phyloP scores from a whole-genome alignment of 2,329 filamentous ascomycete species.

The Talaromyces verruculosus region DNA sequence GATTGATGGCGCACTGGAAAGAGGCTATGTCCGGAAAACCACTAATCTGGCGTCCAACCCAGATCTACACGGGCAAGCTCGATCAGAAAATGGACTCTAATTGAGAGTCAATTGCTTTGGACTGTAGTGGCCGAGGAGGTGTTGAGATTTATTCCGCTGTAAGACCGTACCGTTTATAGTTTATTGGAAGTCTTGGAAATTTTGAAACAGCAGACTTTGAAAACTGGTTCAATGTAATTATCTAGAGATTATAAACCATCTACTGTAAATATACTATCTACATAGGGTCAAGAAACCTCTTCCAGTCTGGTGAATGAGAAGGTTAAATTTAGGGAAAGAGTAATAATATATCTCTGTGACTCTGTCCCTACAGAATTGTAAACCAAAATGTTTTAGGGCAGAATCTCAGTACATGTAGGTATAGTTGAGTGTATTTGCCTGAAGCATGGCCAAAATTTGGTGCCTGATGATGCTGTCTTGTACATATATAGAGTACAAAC shows the following conservation, averaged over 20 bases:
- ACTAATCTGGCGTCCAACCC: slow-evolving; percentile 6
- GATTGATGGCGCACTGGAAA: slow-evolving; percentile 9
- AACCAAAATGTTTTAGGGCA: background rate
- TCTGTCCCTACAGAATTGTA: too few relatives aligned
- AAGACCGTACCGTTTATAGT: background rate
- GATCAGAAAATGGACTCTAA: background rate
- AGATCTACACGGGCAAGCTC: slow-evolving; percentile 7
- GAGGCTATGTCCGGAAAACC: slow-evolving; percentile 10
- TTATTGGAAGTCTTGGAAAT: background rate
- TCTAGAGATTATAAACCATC: too few relatives aligned
- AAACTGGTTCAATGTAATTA: background rate
- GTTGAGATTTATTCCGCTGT: background rate
- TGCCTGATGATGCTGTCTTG: background rate
- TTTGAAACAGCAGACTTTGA: background rate
- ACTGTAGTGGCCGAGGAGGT: background rate
- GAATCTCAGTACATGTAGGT: background rate
- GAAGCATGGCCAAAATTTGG: background rate
- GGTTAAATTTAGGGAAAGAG: too few relatives aligned
- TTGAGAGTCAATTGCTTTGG: background rate
- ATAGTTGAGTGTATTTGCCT: background rate
- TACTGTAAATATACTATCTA: too few relatives aligned
- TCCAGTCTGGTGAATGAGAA: too few relatives aligned
- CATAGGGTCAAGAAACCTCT: too few relatives aligned
- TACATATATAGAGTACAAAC: background rate
- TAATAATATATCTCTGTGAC: too few relatives aligned